Base-by-base conservation (phyloP, 2,329 filamentous ascomycete genomes). In the Cladobotryum protrusum region DNA sequence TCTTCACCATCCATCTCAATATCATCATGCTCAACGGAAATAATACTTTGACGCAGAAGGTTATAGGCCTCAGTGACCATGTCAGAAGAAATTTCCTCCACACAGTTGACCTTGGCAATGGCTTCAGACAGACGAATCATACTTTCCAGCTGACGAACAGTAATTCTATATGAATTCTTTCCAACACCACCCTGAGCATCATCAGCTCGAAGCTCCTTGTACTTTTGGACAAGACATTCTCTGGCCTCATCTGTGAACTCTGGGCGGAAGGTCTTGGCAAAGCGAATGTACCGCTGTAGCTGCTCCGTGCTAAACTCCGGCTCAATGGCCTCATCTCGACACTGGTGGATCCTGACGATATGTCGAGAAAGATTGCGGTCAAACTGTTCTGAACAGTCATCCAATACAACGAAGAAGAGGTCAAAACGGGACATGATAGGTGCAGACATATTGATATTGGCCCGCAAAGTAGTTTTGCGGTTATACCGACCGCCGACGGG, bases 371-470 rank as follows among this genome's bases (percentile, higher is more conserved):
- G 78, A 63, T 95, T 89, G 50, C 90, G 86, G 65, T 99, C 93
- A 33, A 95, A 83, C 36, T 80, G 73, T 71, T 97, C 92, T 63
- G 96, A 95, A 67, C 92, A 97, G 63, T 99, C 93, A 65, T 99
- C 93, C 1, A 97, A 80, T 20, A 99, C 87, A 47, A 99, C 90
- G 64, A 99, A 99, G 78, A 99, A 99, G 9, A 99, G 77, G 74
- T 99, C 93, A 70, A 99, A 99, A 76, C 93, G 88, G 47, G 89
- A 96, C 93, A 99, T 99, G 74, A 99, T 99, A 52, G 93, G 93
- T 2, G 93, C 93, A 20, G 86, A 92, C 88, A 99, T 96, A 73
- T 97, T 97, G 71, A 99, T 92, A 68, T 99, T 99, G 55, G 89
- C 83, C 46, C 93, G 82, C 6, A 99, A 79, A 0, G 93, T 96